A percentile compares a stretch with the other conserved stretches of the same genome.
phyloP scores from a whole-genome alignment of 2,329 filamentous ascomycete species.

The Bipolaris victoriae region DNA sequence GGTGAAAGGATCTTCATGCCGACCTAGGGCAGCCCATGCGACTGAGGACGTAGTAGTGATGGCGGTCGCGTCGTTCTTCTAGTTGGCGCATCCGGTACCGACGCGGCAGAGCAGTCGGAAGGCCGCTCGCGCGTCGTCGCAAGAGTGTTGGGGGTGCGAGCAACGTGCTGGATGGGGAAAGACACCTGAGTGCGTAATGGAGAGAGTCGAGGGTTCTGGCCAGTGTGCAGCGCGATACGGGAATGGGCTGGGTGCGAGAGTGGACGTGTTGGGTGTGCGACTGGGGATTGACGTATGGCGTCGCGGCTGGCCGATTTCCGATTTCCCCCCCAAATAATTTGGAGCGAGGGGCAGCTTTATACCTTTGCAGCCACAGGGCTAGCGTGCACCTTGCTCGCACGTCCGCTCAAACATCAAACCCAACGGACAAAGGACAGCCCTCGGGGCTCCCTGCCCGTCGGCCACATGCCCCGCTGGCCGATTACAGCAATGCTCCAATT shows the following conservation, averaged over 20 bases:
- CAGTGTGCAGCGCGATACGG: not conserved
- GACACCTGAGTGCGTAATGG: not conserved
- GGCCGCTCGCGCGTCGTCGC: conserved; percentile 1
- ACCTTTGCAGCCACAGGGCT: conserved; percentile 16
- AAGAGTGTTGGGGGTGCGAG: not conserved
- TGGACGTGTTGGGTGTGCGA: conserved; percentile 11
- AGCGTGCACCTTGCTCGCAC: conserved; percentile 13
- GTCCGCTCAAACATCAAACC: conserved; percentile 8
- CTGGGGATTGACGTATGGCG: conserved; percentile 24
- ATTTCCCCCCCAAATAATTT: conserved; percentile 15
- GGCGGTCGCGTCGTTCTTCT: conserved; percentile 36
- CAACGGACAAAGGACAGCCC: conserved; percentile 5
- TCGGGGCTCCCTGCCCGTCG: not conserved
- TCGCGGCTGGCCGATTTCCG: conserved; percentile 19
- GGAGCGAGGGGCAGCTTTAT: conserved; percentile 20
- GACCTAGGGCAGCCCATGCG: conserved; percentile 42
- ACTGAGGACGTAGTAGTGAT: conserved; percentile 22
- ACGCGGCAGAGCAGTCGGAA: conserved; percentile 15
- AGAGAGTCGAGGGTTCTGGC: not conserved
- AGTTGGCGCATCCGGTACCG: conserved; percentile 43
- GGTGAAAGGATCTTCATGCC: conserved; percentile 59
- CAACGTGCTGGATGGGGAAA: not conserved
- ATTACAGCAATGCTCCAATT: not conserved
- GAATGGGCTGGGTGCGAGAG: conserved; percentile 3
- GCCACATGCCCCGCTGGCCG: not conserved